Evolutionary conservation across 2,329 filamentous ascomycete species (phyloP).

Genomic region (Aspergillus calidoustus): DNA sequence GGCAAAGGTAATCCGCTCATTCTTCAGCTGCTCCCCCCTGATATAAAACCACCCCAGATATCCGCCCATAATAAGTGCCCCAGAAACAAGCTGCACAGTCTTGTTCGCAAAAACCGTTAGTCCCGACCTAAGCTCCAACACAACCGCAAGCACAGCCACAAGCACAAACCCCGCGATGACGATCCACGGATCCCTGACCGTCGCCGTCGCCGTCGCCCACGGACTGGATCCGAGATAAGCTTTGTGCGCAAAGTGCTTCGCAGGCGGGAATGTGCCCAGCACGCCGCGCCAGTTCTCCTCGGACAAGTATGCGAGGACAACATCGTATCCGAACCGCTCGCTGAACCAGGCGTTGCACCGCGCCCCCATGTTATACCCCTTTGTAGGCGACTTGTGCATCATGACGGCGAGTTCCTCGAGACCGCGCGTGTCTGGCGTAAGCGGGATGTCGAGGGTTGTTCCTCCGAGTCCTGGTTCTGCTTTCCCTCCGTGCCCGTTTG

Average conservation of each 20-base stretch:
- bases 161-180: background rate
- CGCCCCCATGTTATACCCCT: conserved; percentile 67
- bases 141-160: background rate
- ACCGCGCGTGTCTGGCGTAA: conserved; percentile 55
- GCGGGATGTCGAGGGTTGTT: conserved; percentile 57
- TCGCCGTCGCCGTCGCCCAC: background rate
- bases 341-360: conserved; percentile 70
- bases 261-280: conserved; percentile 63
- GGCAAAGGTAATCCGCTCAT: conserved; percentile 37
- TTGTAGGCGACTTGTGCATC: conserved; percentile 64
- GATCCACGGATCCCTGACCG: background rate
- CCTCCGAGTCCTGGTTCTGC: conserved; percentile 7
- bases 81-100: background rate
- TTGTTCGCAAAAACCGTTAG: background rate
- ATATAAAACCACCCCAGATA: background rate
- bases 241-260: conserved; percentile 32
- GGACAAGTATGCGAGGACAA: conserved; percentile 69
- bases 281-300: conserved; percentile 60
- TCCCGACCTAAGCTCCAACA: background rate
- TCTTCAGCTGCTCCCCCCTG: conserved; percentile 13
- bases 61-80: background rate
- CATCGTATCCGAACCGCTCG: conserved; percentile 65
- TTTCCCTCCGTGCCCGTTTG: conserved; percentile 16
- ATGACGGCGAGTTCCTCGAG: conserved; percentile 58
- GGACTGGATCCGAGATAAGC: background rate